These are phyloP conservation scores for Ustilago curta DNA, from an alignment of 1,284 basidiomycete species.

Conservation along the genomic window DNA sequence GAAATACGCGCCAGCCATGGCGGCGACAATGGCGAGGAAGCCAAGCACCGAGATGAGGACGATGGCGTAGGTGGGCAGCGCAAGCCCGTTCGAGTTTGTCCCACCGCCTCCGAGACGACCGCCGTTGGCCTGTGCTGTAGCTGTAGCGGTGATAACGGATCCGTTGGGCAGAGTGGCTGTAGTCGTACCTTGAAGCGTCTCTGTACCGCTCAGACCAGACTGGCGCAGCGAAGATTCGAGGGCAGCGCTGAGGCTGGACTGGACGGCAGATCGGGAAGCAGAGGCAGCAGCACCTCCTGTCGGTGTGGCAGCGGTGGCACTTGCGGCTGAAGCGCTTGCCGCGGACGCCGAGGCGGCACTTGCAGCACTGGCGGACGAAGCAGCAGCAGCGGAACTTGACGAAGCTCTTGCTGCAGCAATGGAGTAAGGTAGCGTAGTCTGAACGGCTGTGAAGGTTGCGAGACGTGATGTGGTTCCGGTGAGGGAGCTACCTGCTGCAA, in stretches of 20 bases:
- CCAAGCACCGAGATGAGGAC: conserved; percentile 63
- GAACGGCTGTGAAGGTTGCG: conserved; percentile 56
- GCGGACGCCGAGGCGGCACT: conserved; percentile 36
- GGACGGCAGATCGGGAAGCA: conserved; percentile 46
- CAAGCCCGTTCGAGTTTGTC: conserved; percentile 37
- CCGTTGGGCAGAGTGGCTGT: conserved; percentile 60
- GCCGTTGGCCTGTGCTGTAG: conserved; percentile 61
- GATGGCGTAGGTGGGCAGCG: conserved; percentile 58
- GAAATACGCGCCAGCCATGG: conserved; percentile 52
- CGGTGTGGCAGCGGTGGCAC: conserved; percentile 6
- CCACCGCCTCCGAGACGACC: conserved; percentile 34
- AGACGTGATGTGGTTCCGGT: conserved; percentile 49
- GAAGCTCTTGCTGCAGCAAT: conserved; percentile 42
- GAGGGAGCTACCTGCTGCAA: conserved; percentile 38
- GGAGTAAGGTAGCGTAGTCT: conserved; percentile 54
- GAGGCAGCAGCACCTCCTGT: conserved; percentile 25
- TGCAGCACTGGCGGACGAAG: conserved; percentile 24
- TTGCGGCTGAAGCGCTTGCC: conserved; percentile 21
- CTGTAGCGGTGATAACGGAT: conserved; percentile 54
- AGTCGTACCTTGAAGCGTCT: conserved; percentile 55
- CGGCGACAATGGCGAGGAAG: conserved; percentile 56
- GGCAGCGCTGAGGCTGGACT: conserved; percentile 50
- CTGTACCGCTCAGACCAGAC: conserved; percentile 55
- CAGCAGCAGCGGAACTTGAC: conserved; percentile 36
- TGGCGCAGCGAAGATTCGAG: conserved; percentile 51